Evolutionary conservation across 2,329 filamentous ascomycete genomes (phyloP).

Genomic region (Trichophyton rubrum): DNA sequence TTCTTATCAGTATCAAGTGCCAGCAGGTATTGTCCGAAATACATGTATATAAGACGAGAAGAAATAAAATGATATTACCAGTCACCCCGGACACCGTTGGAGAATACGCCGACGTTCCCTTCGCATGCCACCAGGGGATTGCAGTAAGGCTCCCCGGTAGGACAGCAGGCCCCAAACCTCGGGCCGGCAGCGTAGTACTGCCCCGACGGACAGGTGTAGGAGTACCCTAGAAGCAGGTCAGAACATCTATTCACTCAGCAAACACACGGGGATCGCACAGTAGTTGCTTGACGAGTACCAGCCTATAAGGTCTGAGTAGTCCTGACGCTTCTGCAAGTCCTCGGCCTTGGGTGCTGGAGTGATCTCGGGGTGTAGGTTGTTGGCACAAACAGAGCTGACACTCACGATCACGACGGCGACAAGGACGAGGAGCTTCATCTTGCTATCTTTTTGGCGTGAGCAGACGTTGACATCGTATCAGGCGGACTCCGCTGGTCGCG

Average conservation of each 20-base stretch:
- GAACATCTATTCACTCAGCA: background rate
- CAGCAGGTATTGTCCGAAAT: background rate
- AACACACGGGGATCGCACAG: background rate
- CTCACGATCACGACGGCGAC: background rate
- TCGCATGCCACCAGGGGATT: background rate
- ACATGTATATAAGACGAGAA: background rate
- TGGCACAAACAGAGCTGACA: background rate
- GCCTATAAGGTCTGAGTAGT: background rate
- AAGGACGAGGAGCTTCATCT: background rate
- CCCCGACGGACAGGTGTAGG: background rate
- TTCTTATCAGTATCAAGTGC: background rate
- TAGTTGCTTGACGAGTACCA: background rate
- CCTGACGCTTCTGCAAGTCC: background rate
- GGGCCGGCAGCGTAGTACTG: background rate
- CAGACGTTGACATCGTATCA: background rate
- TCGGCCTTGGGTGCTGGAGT: background rate
- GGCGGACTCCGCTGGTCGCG: background rate
- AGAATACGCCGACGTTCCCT: background rate
- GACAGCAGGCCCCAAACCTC: background rate
- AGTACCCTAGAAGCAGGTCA: background rate
- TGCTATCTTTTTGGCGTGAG: background rate
- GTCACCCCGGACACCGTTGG: background rate
- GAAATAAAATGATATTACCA: constrained; percentile 1
- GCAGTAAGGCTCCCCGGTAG: background rate
- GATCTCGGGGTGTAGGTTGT: background rate